Base-by-base conservation (phyloP, 2,329 filamentous ascomycete genomes). In the Ilyonectria mors-panacis region DNA sequence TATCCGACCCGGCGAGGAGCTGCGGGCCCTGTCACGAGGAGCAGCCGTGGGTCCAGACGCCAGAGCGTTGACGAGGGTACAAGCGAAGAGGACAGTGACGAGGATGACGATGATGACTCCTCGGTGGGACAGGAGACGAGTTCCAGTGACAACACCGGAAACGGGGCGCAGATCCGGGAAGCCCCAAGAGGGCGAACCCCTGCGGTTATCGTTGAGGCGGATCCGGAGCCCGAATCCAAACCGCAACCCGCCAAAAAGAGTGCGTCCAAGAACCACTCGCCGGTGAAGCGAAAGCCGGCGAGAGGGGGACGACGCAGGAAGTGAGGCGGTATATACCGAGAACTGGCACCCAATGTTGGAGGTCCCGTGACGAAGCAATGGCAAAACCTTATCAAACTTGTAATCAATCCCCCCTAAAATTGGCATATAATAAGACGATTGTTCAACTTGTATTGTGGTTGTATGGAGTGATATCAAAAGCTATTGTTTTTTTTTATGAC, bases 271-370 rank as follows among this genome's bases (percentile, higher is more conserved):
- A 63, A 66, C 33, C 63, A 81, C 65, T 80, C 82, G 45, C 78
- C 82, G 19, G 70, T 76, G n/a, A 85, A 85, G 74, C 78, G 81
- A 69, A 85, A 83, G 63, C 76, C 77, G 30, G 75, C 71, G 23
- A 73, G 73, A 15, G 74, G 73, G 59, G 78, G 75, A 70, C 75
- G 81, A 71, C 80, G 79, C 75, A 83, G 78, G 71, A 80, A 77
- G 73, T 77, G 53, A 66, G 45, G 47, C 19, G 44, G 33, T 55
- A 37, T 30, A 39, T 17, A 47, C 23, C 63, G 56, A 66, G 70
- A 63, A 60, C 48, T 63, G 60, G 53, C 63, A 50, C 44, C 35
- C 35, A 53, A 50, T 30, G 51, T 30, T 63, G 42, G 54, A 65
- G 42, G 63, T 44, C 28, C 33, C 42, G 58, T 59, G 39, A 59